Evolutionary conservation across 129 eudicot species (phyloP).

Genomic region (Saposhnikovia divaricata): DNA sequence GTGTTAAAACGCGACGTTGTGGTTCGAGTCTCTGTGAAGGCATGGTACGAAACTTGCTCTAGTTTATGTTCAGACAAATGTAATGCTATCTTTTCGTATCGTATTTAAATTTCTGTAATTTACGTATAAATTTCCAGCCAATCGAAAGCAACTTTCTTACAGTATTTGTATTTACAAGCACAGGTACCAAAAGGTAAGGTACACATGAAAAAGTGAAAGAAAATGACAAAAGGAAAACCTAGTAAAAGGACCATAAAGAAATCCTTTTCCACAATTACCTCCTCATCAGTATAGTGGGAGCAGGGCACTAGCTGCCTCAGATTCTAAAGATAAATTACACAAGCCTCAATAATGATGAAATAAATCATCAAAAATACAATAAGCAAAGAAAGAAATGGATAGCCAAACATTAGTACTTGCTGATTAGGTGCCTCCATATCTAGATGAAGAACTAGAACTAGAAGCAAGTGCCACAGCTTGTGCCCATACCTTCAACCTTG

Average conservation of each 20-base stretch:
- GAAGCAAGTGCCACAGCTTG: constrained; percentile 20
- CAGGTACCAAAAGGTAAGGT: not conserved
- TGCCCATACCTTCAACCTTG: constrained; percentile 21
- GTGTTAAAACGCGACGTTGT: not conserved
- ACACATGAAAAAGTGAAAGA: not conserved
- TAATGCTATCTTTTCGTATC: too few species aligned
- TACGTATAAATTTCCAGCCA: not conserved
- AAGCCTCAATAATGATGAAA: not conserved
- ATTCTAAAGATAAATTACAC: not conserved
- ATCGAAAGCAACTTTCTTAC: not conserved
- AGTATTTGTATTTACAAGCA: not conserved
- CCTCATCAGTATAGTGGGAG: constrained; percentile 4
- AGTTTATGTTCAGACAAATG: too few species aligned
- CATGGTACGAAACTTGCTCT: too few species aligned
- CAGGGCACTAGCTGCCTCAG: not conserved
- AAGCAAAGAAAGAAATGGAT: not conserved
- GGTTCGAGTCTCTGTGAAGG: not conserved
- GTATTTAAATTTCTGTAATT: not conserved
- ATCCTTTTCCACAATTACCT: not conserved
- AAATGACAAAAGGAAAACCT: not conserved
- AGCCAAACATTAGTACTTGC: not conserved
- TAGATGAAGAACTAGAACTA: not conserved
- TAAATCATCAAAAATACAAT: not conserved
- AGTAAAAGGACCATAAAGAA: not conserved
- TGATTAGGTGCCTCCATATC: constrained; percentile 3